Conservation (phyloP, 73 alveolate genomes). For the Paramecium sonneborni region DNA sequence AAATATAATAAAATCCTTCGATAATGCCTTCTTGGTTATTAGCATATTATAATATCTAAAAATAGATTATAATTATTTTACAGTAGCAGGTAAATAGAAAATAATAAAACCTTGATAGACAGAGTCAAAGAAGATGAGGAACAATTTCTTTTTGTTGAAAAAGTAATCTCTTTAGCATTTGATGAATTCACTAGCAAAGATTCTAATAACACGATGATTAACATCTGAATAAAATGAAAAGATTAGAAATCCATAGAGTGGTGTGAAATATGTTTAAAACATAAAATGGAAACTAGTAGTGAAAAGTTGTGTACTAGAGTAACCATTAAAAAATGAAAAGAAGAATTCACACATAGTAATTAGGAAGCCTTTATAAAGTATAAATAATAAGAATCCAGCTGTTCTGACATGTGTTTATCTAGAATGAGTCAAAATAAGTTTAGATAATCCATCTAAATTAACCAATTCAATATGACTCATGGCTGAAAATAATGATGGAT, state of each 20-base stretch:
- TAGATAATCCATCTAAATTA: conserved; percentile 13
- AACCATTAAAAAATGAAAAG: conserved; percentile 41
- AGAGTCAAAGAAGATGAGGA: conserved; percentile 23
- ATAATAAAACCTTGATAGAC: conserved; percentile 40
- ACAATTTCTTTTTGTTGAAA: conserved; percentile 16
- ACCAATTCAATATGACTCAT: neutral
- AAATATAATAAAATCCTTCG: conserved; percentile 49
- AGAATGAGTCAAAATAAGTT: conserved; percentile 31
- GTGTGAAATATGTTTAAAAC: conserved; percentile 24
- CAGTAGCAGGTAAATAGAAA: conserved; percentile 39
- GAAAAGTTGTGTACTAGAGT: neutral
- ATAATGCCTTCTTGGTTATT: conserved; percentile 11
- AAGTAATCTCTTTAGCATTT: conserved; percentile 44
- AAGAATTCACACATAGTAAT: conserved; percentile 57
- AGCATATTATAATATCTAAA: conserved; percentile 4
- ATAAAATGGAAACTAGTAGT: conserved; percentile 51
- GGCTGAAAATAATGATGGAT: neutral
- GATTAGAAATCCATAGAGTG: neutral
- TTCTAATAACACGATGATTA: conserved; percentile 31
- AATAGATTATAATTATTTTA: neutral
- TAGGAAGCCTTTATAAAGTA: conserved; percentile 20
- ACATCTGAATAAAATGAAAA: conserved; percentile 34
- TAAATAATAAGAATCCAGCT: conserved; percentile 23
- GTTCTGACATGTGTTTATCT: conserved; percentile 39
- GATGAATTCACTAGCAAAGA: conserved; percentile 54